Percentiles rank a stretch among this genome's conserved stretches.
Evolutionary conservation across 2,329 filamentous ascomycete species (phyloP).

Genomic region (Tolypocladium inflatum): DNA sequence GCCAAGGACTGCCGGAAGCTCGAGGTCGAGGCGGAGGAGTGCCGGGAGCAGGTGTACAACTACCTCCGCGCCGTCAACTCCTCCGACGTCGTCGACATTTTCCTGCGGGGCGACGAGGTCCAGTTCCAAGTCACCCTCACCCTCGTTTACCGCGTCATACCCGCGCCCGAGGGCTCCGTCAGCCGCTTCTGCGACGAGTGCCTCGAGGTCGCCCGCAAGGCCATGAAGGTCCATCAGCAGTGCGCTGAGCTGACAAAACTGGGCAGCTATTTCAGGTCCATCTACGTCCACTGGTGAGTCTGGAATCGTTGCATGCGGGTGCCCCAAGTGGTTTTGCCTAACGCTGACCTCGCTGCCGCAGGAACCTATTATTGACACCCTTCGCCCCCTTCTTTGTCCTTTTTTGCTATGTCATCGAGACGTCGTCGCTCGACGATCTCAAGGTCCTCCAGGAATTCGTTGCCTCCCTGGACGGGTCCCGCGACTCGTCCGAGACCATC

Average conservation of each 20-base stretch:
- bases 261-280: constrained; percentile 30
- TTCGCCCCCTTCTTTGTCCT: constrained; percentile 52
- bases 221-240: constrained; percentile 33
- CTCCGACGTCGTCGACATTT: constrained; percentile 30
- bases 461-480: constrained; percentile 40
- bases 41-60: constrained; percentile 23
- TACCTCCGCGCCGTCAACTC: constrained; percentile 27
- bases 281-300: constrained; percentile 43
- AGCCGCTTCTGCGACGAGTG: constrained; percentile 39
- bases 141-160: constrained; percentile 43
- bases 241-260: constrained; percentile 33
- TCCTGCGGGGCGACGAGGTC: constrained; percentile 37
- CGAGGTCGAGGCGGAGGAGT: constrained; percentile 24
- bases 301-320: not conserved
- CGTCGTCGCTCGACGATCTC: constrained; percentile 42
- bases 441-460: constrained; percentile 46
- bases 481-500: constrained; percentile 45
- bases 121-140: constrained; percentile 38
- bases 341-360: constrained; percentile 10
- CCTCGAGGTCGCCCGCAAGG: constrained; percentile 37
- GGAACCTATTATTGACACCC: constrained; percentile 46
- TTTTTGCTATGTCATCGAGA: constrained; percentile 49
- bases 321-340: not conserved
- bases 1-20: constrained; percentile 26
- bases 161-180: constrained; percentile 29